Evolutionary conservation across 352 stramenopile genomes (phyloP), one percentile per base, ranked within the genome.

Genomic region (Blastocystis sp.): DNA sequence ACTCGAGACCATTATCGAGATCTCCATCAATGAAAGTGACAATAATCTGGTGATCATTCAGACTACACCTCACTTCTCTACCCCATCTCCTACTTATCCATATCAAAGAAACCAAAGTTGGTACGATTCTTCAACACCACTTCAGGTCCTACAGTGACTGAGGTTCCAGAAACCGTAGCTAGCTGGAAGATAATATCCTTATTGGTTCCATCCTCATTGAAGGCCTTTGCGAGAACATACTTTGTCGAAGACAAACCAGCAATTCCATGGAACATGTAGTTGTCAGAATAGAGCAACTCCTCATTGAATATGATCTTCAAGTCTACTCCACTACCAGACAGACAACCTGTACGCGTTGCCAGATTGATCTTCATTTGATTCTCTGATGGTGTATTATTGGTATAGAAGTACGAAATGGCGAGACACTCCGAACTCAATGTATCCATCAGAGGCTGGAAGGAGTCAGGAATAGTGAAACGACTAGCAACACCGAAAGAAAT

Each of bases 211-310:
- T 46, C 39, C 39, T 37, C 37, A 29, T 71, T n/a, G 14, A 21
- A 19, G 7, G 77, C 54, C 59, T 87, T 78, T 24, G 77, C 77
- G 3, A 87, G 42, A 19, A 87, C 77, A 42, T 66, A 87, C 77
- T 87, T 87, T 2, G 39, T 61, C 11, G 54, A 32, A 52, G 77
- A 87, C 37, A 87, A 29, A 27, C 77, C 77, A 4, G 77, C 59
- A 67, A 87, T 74, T 29, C 24, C 77, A 77, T 87, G 77, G 77
- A 87, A 87, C 16, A 42, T 74, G 65, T 87, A 65, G 49, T 87
- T 77, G 12, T 58, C 39, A 0, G 51, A 58, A 42, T 87, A 87
- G 6, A 78, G 16, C n/a, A 63, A 37, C 43, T 87, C 65, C 11
- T 52, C 21, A 35, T 29, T 87, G 12, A 87, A 35, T 1, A 54